Conservation (phyloP, 331 rosid species). For the Malus hybrid region DNA sequence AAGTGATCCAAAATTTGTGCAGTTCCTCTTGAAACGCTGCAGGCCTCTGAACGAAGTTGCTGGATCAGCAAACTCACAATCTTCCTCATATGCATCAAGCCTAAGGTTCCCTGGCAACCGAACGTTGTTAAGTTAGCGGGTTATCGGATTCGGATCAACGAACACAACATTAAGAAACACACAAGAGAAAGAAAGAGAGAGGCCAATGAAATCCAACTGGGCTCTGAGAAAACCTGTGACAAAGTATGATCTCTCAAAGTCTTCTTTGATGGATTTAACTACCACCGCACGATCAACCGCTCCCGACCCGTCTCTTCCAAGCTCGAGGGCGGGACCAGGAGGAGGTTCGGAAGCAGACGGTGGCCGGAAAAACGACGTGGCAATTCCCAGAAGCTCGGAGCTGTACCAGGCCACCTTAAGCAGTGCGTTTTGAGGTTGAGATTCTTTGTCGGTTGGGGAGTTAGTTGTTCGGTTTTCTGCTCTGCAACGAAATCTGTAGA, state of each 20-base stretch:
- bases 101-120: slow-evolving; percentile 65
- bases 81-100: slow-evolving; percentile 78
- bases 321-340: slow-evolving; percentile 34
- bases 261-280: slow-evolving; percentile 62
- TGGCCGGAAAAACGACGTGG: slow-evolving; percentile 68
- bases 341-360: slow-evolving; percentile 35
- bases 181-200: neutral
- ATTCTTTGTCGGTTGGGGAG: slow-evolving; percentile 26
- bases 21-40: slow-evolving; percentile 86
- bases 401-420: slow-evolving; percentile 83
- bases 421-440: slow-evolving; percentile 49
- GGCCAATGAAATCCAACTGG: neutral
- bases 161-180: neutral
- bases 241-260: slow-evolving; percentile 70
- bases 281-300: slow-evolving; percentile 43
- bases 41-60: slow-evolving; percentile 94
- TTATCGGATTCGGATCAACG: neutral
- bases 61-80: slow-evolving; percentile 93
- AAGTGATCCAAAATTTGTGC: slow-evolving; percentile 89
- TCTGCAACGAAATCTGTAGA: slow-evolving; percentile 40
- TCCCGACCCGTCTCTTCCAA: slow-evolving; percentile 33
- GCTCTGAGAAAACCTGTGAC: slow-evolving; percentile 60
- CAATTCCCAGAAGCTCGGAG: slow-evolving; percentile 82
- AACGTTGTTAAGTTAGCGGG: neutral
- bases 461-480: slow-evolving; percentile 32